Percentiles rank a stretch among this genome's conserved stretches.
phyloP scores from a whole-genome alignment of 1,284 basidiomycete species.

The Mycosarcoma mackinlayi region DNA sequence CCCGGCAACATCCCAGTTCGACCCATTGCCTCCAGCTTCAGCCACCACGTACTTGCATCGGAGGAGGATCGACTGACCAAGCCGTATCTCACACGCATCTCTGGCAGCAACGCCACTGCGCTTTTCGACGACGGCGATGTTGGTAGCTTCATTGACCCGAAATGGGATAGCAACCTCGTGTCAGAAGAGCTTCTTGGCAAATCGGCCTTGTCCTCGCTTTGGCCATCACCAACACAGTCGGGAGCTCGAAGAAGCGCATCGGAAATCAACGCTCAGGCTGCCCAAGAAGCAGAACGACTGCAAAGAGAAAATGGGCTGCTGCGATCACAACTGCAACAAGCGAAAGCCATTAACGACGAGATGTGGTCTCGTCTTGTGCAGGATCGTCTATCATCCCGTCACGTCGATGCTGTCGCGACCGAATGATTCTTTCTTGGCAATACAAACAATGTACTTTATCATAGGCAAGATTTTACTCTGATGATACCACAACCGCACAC shows the following conservation, averaged over 20 bases:
- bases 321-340: constrained; percentile 51
- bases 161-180: constrained; percentile 39
- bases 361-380: constrained; percentile 57
- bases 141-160: constrained; percentile 37
- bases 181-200: constrained; percentile 13
- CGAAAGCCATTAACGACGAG: constrained; percentile 59
- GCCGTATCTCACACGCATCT: constrained; percentile 37
- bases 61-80: constrained; percentile 36
- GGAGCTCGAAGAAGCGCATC: not conserved
- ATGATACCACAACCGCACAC: not conserved
- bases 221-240: not conserved
- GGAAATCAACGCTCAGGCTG: constrained; percentile 3
- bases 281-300: constrained; percentile 17
- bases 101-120: constrained; percentile 6
- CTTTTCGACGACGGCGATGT: constrained; percentile 8
- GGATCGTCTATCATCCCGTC: constrained; percentile 24
- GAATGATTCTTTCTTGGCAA: not conserved
- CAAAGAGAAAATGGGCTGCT: constrained; percentile 34
- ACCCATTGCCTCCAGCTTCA: constrained; percentile 33
- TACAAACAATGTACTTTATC: not conserved
- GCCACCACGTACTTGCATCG: constrained; percentile 25
- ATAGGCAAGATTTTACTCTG: not conserved
- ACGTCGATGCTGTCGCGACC: constrained; percentile 15
- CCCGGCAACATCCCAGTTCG: constrained; percentile 29
- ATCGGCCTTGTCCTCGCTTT: not conserved